Evolutionary conservation across 2,329 filamentous ascomycete genomes (phyloP).

Genomic region (Colletotrichum somersetense): DNA sequence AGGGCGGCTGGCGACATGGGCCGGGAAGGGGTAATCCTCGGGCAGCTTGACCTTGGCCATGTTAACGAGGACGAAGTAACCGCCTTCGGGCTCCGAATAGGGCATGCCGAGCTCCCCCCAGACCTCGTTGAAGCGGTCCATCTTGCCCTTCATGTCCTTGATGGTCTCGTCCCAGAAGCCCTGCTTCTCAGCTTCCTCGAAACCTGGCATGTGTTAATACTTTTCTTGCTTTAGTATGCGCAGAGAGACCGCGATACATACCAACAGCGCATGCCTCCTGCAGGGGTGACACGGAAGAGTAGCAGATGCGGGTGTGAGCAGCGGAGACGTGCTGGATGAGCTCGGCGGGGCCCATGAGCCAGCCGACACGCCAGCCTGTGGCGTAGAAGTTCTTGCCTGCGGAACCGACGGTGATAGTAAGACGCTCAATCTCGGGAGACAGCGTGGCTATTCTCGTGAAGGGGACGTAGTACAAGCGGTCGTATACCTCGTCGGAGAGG

Average conservation of each 20-base stretch:
- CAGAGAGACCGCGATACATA: conserved; percentile 44
- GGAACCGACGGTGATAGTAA: conserved; percentile 94
- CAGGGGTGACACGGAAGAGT: conserved; percentile 90
- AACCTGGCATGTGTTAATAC: conserved; percentile 60
- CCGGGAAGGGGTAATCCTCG: conserved; percentile 86
- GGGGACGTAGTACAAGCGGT: conserved; percentile 93
- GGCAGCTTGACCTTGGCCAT: conserved; percentile 89
- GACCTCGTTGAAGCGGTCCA: conserved; percentile 86
- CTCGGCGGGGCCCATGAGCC: conserved; percentile 89
- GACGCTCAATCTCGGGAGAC: conserved; percentile 86
- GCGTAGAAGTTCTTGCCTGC: conserved; percentile 99
- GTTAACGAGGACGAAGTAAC: conserved; percentile 97
- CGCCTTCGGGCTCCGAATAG: conserved; percentile 93
- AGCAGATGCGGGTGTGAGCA: conserved; percentile 96
- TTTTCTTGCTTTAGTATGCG: not conserved
- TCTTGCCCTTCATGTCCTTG: conserved; percentile 89
- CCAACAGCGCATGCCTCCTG: conserved; percentile 94
- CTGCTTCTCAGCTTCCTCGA: conserved; percentile 86
- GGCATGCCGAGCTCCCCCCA: conserved; percentile 82
- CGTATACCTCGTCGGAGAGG: conserved; percentile 92
- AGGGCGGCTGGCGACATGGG: conserved; percentile 86
- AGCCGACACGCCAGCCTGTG: conserved; percentile 96
- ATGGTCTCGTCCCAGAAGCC: conserved; percentile 91
- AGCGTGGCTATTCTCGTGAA: conserved; percentile 94
- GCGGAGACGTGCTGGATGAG: conserved; percentile 92